Percentiles rank a stretch among this genome's conserved stretches.
These are phyloP conservation scores for Pichia inconspicua DNA, from an alignment of 1,139 yeast genomes.

Conservation along the genomic window DNA sequence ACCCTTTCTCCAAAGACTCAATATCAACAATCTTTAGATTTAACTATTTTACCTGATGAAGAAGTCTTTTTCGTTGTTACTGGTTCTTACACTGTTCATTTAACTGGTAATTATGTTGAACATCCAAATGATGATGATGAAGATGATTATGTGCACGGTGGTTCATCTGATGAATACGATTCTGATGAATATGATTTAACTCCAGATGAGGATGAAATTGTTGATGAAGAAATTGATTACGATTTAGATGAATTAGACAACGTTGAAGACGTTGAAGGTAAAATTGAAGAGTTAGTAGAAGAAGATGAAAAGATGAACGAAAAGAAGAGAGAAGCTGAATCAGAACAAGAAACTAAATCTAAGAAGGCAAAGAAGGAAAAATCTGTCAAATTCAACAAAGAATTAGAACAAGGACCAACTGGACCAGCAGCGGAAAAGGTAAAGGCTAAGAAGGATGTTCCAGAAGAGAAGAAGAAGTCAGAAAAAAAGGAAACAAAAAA, in stretches of 20 bases:
- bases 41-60: slow-evolving; percentile 88
- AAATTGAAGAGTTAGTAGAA: slow-evolving; percentile 55
- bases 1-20: slow-evolving; percentile 80
- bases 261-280: slow-evolving; percentile 47
- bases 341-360: slow-evolving; percentile 28
- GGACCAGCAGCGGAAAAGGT: slow-evolving; percentile 34
- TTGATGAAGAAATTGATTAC: slow-evolving; percentile 36
- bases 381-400: slow-evolving; percentile 79
- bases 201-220: slow-evolving; percentile 85
- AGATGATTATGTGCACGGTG: slow-evolving; percentile 46
- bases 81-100: slow-evolving; percentile 88
- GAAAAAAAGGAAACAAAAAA: slow-evolving; percentile 19
- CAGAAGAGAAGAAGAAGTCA: slow-evolving; percentile 28
- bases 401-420: slow-evolving; percentile 90
- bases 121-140: slow-evolving; percentile 80
- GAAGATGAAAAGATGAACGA: slow-evolving; percentile 35
- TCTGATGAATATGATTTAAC: slow-evolving; percentile 79
- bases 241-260: slow-evolving; percentile 60
- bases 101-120: slow-evolving; percentile 91
- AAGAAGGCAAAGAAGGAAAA: slow-evolving; percentile 39
- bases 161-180: slow-evolving; percentile 41
- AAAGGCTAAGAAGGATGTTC: slow-evolving; percentile 19
- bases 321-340: slow-evolving; percentile 33
- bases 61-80: slow-evolving; percentile 90
- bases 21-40: slow-evolving; percentile 85